phyloP scores from a whole-genome alignment of 2,329 filamentous ascomycete genomes.

The Ophiocordyceps camponoti-saundersi region DNA sequence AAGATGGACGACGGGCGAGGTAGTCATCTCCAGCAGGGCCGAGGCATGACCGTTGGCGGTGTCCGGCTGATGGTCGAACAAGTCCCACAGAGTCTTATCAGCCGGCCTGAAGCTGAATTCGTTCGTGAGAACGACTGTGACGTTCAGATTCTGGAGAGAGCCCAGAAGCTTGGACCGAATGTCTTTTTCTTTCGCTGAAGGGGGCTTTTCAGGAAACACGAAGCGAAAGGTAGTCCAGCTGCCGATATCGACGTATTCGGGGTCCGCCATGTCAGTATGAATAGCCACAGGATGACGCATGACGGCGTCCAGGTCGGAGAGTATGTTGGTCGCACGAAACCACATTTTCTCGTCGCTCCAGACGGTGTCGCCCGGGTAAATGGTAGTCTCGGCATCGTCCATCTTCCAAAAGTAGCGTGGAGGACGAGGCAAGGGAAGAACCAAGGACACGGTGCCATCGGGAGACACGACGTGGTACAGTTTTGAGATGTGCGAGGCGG shows the following conservation, averaged over 20 bases:
- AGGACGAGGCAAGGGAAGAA: slow-evolving; percentile 31
- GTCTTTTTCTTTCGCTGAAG: slow-evolving; percentile 7
- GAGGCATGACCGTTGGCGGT: slow-evolving; percentile 8
- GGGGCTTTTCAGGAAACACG: slow-evolving; percentile 14
- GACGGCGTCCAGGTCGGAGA: slow-evolving; percentile 14
- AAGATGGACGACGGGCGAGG: slow-evolving; percentile 19
- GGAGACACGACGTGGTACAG: slow-evolving; percentile 16
- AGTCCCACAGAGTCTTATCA: slow-evolving; percentile 12
- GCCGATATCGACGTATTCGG: slow-evolving; percentile 30
- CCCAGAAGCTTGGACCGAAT: slow-evolving; percentile 19
- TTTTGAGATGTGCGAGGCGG: slow-evolving; percentile 27
- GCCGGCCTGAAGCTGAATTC: slow-evolving; percentile 21
- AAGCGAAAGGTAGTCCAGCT: slow-evolving; percentile 39
- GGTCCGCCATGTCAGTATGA: slow-evolving; percentile 15
- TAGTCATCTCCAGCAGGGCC: slow-evolving; percentile 10
- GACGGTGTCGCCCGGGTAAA: slow-evolving; percentile 10
- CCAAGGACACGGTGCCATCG: slow-evolving; percentile 17
- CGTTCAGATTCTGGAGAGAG: slow-evolving; percentile 56
- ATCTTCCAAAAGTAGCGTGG: slow-evolving; percentile 28
- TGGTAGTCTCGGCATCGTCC: slow-evolving; percentile 13
- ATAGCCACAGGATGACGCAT: slow-evolving; percentile 20
- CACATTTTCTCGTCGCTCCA: slow-evolving; percentile 28
- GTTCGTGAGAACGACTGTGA: slow-evolving; percentile 27
- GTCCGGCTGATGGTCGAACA: slow-evolving; percentile 10
- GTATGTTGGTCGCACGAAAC: slow-evolving; percentile 30